phyloP scores from a whole-genome alignment of 345 rosid species.

The Eucalyptus marginata region DNA sequence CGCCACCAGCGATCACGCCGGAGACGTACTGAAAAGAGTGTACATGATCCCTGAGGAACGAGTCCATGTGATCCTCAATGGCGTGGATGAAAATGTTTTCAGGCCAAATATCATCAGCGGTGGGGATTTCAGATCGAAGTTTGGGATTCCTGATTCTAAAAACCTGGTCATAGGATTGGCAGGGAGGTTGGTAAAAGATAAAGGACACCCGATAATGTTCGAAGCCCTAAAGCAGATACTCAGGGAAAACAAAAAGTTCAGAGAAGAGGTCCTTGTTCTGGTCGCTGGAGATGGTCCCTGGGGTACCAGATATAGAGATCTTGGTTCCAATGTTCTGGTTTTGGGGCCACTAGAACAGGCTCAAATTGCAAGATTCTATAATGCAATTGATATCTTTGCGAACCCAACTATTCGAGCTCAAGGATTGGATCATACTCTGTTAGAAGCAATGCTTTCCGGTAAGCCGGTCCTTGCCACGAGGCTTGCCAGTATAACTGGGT shows the following conservation, averaged over 20 bases:
- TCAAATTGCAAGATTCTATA: constrained; percentile 65
- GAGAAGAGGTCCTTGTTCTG: constrained; percentile 31
- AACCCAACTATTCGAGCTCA: constrained; percentile 92
- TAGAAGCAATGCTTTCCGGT: constrained; percentile 84
- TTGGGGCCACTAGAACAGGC: constrained; percentile 78
- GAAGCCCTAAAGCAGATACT: constrained; percentile 63
- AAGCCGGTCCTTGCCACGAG: constrained; percentile 76
- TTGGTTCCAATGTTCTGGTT: constrained; percentile 50
- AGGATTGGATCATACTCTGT: constrained; percentile 77
- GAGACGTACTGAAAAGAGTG: constrained; percentile 73
- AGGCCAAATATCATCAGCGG: constrained; percentile 41
- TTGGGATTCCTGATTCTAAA: constrained; percentile 31
- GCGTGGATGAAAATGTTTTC: constrained; percentile 67
- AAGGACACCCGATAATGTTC: constrained; percentile 73
- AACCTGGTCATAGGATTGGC: constrained; percentile 67
- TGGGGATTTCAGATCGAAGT: constrained; percentile 27
- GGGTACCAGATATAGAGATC: constrained; percentile 67
- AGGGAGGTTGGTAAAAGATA: constrained; percentile 87
- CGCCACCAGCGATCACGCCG: constrained; percentile 89
- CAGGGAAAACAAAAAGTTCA: constrained; percentile 35
- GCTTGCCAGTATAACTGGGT: constrained; percentile 81
- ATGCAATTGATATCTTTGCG: constrained; percentile 71
- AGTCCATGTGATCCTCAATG: constrained; percentile 81
- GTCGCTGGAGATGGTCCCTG: constrained; percentile 97
- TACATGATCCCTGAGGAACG: constrained; percentile 94